Percentiles rank a stretch among this genome's conserved stretches.
These are phyloP conservation scores for Phytopythium mirpurense DNA, from an alignment of 352 stramenopile genomes.

Conservation along the genomic window DNA sequence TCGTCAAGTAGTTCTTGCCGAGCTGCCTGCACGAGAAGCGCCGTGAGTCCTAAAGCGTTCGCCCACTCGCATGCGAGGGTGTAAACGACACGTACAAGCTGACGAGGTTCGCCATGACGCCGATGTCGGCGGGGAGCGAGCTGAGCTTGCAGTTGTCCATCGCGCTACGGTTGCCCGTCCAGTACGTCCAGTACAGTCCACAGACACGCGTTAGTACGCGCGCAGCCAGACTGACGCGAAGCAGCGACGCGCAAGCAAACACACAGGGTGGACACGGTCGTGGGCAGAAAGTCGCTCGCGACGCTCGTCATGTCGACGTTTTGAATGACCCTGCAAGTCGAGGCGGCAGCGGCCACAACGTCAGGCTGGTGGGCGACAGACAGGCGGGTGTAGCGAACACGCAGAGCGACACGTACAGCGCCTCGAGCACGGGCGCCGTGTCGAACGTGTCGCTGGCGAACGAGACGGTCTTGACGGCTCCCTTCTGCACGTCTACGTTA, in stretches of 20 bases:
- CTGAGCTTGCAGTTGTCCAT: conserved; percentile 72
- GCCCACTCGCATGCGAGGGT: background rate
- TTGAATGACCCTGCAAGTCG: conserved; percentile 2
- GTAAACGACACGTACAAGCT: conserved; percentile 31
- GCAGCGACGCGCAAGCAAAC: no score
- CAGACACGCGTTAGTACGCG: background rate
- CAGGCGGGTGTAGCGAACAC: no score
- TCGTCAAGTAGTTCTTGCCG: conserved; percentile 52
- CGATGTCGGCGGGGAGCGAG: conserved; percentile 38
- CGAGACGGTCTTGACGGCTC: conserved; percentile 42
- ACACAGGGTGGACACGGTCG: conserved; percentile 24
- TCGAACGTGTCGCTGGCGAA: conserved; percentile 45
- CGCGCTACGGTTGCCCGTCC: no score
- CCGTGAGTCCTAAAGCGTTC: conserved; percentile 1
- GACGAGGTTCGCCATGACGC: conserved; percentile 41
- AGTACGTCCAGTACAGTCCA: no score
- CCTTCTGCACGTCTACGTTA: conserved; percentile 45
- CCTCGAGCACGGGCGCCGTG: conserved; percentile 24
- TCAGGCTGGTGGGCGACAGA: no score
- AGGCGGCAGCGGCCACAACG: no score
- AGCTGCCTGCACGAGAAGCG: conserved; percentile 28
- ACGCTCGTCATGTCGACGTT: conserved; percentile 38
- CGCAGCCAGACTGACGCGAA: no score
- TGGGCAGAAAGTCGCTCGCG: conserved; percentile 24
- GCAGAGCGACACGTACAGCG: conserved; percentile 49